Conservation (phyloP, 179 eudicot species). For the Gypsophila paniculata region DNA sequence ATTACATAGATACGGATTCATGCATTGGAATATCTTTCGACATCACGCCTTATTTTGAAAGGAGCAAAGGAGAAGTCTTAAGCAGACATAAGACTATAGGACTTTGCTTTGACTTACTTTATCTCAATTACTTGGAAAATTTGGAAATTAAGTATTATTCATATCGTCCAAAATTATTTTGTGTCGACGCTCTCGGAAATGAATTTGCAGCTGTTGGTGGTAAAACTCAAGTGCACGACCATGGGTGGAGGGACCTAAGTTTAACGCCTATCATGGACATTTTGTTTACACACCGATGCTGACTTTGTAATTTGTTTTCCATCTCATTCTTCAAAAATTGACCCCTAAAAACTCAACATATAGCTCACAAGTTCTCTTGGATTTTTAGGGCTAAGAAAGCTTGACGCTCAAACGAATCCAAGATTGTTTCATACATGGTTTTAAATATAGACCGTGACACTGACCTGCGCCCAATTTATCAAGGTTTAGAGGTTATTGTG, state of each 20-base stretch:
- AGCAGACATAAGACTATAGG: constrained; percentile 4
- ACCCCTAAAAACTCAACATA: no score
- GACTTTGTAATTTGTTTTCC: no score
- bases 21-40: constrained; percentile 4
- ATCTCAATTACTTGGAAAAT: neutral
- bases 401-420: neutral
- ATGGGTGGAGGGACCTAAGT: neutral
- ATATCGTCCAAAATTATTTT: neutral
- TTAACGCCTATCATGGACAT: no score
- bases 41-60: constrained; percentile 1
- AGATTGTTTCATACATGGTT: neutral
- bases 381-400: neutral
- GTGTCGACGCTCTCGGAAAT: no score
- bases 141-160: neutral
- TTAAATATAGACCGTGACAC: no score
- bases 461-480: no score
- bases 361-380: neutral
- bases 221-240: neutral
- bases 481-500: no score
- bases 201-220: neutral
- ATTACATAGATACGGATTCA: constrained; percentile 14
- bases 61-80: neutral
- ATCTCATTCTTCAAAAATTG: no score
- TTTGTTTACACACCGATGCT: no score
- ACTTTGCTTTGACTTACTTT: constrained; percentile 14